Evolutionary conservation across 805 yeast genomes (phyloP), one percentile per base, ranked within the genome.

Genomic region (Myxozyma monticola): DNA sequence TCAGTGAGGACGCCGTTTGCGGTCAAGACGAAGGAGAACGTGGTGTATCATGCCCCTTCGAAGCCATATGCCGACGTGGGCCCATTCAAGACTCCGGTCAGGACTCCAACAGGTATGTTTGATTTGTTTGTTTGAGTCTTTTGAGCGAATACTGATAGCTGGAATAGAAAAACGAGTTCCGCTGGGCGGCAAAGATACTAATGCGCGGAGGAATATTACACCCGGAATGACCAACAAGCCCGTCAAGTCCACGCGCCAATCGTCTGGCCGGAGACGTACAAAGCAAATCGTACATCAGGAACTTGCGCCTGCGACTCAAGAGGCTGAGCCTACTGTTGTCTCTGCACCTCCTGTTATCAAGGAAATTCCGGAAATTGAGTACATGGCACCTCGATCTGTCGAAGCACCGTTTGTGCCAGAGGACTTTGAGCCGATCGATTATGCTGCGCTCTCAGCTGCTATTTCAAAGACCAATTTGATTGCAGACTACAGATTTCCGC

Each of bases 151-250:
- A n/a, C n/a, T n/a, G n/a, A n/a, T n/a, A n/a, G n/a, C 6, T 17
- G 7, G 28, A 35, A 4, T 20, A 51, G 58, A 51, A 35, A 51
- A 45, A n/a, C 44, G 58, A 26, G 53, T 51, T 14, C 60, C 58
- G 24, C 33, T 57, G 15, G 61, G 61, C 12, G 62, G 62, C 29
- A 58, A 58, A 37, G 62, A 58, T 25, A 51, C 61, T 18, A 58
- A 58, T 44, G 45, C 50, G 18, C 35, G 50, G 26, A n/a, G 15
- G 40, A 26, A n/a, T 15, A 18, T 14, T 18, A 17, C 17, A 29
- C 14, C n/a, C 20, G 21, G 17, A 18, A 15, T 20, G 21, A 17
- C 21, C 33, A 4, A 20, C 17, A 17, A 45, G 38, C 15, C 1
- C 43, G 6, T 5, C 29, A 22, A 15, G 7, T 18, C n/a, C n/a